These are phyloP conservation scores for Fusarium sp. DNA, from an alignment of 2,329 filamentous ascomycete species.

Conservation along the genomic window DNA sequence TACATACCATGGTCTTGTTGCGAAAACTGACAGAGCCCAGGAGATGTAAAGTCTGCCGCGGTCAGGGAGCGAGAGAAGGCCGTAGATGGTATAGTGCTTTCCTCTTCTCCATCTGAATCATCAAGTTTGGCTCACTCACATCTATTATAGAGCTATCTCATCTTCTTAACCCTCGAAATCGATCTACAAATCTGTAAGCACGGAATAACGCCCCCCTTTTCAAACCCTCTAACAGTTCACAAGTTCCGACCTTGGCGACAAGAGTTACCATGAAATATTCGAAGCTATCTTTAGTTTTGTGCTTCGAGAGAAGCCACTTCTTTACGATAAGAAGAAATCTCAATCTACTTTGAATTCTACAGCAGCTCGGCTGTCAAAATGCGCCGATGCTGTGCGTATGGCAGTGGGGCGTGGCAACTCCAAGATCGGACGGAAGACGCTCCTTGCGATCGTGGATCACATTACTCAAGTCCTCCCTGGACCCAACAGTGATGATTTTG, in stretches of 20 bases:
- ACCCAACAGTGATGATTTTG: slow-evolving; percentile 70
- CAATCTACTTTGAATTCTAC: slow-evolving; percentile 60
- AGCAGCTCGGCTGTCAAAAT: slow-evolving; percentile 71
- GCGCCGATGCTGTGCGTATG: slow-evolving; percentile 77
- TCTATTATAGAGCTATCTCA: slow-evolving; percentile 51
- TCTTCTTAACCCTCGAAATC: slow-evolving; percentile 55
- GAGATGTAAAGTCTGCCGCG: slow-evolving; percentile 51
- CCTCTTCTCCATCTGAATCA: background rate
- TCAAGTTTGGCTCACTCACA: slow-evolving; percentile 27
- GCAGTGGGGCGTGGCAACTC: slow-evolving; percentile 76
- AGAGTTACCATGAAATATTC: slow-evolving; percentile 83
- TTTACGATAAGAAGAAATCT: slow-evolving; percentile 66
- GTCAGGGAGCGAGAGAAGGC: slow-evolving; percentile 56
- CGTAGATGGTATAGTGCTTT: slow-evolving; percentile 53
- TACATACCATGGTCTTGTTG: background rate
- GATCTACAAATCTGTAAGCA: slow-evolving; percentile 53
- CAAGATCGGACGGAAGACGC: slow-evolving; percentile 79
- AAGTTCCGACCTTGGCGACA: slow-evolving; percentile 71
- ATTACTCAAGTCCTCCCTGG: slow-evolving; percentile 79
- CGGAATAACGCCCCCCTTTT: background rate
- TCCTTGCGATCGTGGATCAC: slow-evolving; percentile 83
- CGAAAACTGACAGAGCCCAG: slow-evolving; percentile 43
- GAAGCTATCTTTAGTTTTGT: slow-evolving; percentile 81
- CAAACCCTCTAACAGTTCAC: slow-evolving; percentile 20
- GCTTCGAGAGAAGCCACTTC: slow-evolving; percentile 74